Conservation (phyloP, 2,329 filamentous ascomycete species). For the Dactylella cylindrospora region DNA sequence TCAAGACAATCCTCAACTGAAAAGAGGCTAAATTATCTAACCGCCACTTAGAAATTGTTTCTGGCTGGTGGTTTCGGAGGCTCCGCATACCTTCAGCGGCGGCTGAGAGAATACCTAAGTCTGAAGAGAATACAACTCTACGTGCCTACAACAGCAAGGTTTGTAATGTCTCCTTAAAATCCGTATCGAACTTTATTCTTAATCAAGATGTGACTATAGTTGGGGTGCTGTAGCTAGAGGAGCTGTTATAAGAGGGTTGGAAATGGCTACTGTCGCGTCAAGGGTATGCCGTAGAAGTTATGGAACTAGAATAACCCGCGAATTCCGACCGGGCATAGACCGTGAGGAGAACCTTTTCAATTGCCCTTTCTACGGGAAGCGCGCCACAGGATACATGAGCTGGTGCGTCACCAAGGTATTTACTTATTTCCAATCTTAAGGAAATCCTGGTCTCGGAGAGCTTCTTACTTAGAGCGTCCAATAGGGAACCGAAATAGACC, state of each 20-base stretch:
- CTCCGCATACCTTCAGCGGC: background rate
- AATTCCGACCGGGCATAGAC: background rate
- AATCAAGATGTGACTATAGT: background rate
- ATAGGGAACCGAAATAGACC: too few species aligned
- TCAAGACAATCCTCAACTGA: background rate
- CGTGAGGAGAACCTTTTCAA: background rate
- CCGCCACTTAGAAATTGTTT: background rate
- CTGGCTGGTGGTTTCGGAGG: background rate
- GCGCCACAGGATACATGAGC: background rate
- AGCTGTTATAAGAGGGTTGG: slow-evolving; percentile 6
- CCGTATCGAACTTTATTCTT: background rate
- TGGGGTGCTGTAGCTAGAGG: slow-evolving; percentile 10
- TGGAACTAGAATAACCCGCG: background rate
- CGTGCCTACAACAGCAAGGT: too few species aligned
- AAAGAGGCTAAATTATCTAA: background rate
- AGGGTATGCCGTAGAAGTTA: slow-evolving; percentile 4
- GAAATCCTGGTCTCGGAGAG: too few species aligned
- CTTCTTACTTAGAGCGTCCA: too few species aligned
- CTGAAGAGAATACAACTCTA: too few species aligned
- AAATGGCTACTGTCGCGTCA: background rate
- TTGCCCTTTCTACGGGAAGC: background rate
- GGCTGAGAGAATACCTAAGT: background rate
- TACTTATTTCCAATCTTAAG: too few species aligned
- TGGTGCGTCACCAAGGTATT: slow-evolving; percentile 1
- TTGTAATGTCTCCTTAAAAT: too few species aligned